phyloP scores from a whole-genome alignment of 495 filamentous ascomycete species.

The Penicillium steckii region DNA sequence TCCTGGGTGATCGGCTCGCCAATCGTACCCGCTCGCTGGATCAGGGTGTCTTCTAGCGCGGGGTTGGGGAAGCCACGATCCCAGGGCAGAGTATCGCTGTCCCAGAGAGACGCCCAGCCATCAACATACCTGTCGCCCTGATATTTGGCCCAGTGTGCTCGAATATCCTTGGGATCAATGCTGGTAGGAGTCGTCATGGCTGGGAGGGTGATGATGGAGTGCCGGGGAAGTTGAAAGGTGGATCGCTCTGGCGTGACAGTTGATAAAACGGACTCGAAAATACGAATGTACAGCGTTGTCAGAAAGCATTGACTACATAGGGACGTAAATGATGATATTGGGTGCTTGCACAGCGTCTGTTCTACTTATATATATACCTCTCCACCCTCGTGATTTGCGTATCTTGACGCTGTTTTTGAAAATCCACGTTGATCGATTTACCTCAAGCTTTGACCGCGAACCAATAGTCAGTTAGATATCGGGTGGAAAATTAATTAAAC shows the following conservation, averaged over 20 bases:
- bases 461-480: neutral
- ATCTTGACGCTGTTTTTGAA: neutral
- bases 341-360: neutral
- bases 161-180: constrained; percentile 20
- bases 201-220: neutral
- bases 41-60: constrained; percentile 62
- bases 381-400: neutral
- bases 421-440: neutral
- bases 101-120: constrained; percentile 65
- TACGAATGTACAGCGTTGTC: neutral
- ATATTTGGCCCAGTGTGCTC: constrained; percentile 27
- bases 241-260: neutral
- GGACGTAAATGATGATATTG: neutral
- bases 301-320: neutral
- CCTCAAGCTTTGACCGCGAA: neutral
- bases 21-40: constrained; percentile 43
- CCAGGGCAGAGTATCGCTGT: constrained; percentile 61
- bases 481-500: neutral
- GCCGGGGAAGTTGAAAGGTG: neutral
- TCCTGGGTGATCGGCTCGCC: constrained; percentile 35
- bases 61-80: constrained; percentile 64
- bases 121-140: constrained; percentile 30
- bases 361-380: neutral
- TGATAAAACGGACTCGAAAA: neutral
- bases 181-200: constrained; percentile 21